Percentiles rank a stretch among this genome's conserved stretches.
Evolutionary conservation across 2,329 filamentous ascomycete genomes (phyloP).

Genomic region (Daldinia eschscholtzii): DNA sequence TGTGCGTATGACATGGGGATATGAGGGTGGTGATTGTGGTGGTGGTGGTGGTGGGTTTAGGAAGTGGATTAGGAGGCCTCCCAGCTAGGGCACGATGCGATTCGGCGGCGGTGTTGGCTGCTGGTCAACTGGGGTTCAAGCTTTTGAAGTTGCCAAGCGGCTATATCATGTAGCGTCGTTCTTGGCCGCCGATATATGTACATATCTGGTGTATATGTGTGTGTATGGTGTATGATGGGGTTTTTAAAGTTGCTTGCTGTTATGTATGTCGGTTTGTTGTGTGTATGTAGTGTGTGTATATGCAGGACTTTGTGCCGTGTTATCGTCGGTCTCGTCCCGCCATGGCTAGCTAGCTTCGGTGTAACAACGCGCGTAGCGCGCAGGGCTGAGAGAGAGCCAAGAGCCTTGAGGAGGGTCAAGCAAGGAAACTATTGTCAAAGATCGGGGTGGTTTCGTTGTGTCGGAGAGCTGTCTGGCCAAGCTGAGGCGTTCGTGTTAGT

Average conservation of each 20-base stretch:
- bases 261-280: background rate
- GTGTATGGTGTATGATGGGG: background rate
- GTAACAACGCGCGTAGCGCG: slow-evolving; percentile 36
- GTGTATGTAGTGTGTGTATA: background rate
- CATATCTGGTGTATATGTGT: background rate
- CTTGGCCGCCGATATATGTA: slow-evolving; percentile 5
- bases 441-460: background rate
- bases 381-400: slow-evolving; percentile 40
- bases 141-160: slow-evolving; percentile 4
- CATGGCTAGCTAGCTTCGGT: slow-evolving; percentile 14
- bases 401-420: slow-evolving; percentile 30
- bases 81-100: slow-evolving; percentile 9
- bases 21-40: too few species aligned
- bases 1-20: background rate
- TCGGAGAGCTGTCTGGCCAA: background rate
- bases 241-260: background rate
- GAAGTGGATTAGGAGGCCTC: slow-evolving; percentile 26
- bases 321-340: background rate
- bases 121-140: background rate
- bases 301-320: background rate
- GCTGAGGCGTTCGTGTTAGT: background rate
- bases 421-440: background rate
- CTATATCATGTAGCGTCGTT: background rate
- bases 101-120: slow-evolving; percentile 5
- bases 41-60: background rate